A percentile compares a stretch with the other conserved stretches of the same genome.
Evolutionary conservation across 768 basidiomycete species (phyloP).

Genomic region (Tricholoma bakamatsutake): DNA sequence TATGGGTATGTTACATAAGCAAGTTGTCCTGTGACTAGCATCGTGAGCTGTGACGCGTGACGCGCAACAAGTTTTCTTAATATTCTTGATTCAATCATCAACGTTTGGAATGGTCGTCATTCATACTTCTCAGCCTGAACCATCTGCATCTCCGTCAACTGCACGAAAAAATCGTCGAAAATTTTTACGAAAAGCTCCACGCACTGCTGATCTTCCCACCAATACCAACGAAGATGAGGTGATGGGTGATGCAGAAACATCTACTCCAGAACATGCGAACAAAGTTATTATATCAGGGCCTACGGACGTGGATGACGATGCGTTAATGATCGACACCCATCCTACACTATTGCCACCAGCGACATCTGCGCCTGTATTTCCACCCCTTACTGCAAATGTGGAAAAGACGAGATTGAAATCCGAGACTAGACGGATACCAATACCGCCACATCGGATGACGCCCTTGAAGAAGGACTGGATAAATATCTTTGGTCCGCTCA

Average conservation of each 20-base stretch:
- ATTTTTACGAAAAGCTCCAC: constrained; percentile 26
- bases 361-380: constrained; percentile 58
- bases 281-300: constrained; percentile 1
- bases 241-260: constrained; percentile 15
- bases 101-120: constrained; percentile 34
- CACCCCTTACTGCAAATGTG: constrained; percentile 57
- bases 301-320: constrained; percentile 50
- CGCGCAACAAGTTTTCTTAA: neutral
- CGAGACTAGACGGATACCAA: constrained; percentile 82
- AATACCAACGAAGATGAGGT: constrained; percentile 16
- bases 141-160: constrained; percentile 9
- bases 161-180: constrained; percentile 34
- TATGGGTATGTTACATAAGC: no score
- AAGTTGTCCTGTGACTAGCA: no score
- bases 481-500: constrained; percentile 69
- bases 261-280: constrained; percentile 11
- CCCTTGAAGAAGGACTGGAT: constrained; percentile 65
- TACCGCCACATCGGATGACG: constrained; percentile 97
- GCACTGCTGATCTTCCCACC: constrained; percentile 1
- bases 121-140: constrained; percentile 17
- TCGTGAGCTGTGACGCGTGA: no score
- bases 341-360: constrained; percentile 36
- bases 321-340: constrained; percentile 54
- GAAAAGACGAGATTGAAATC: constrained; percentile 58
- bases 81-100: neutral